Base-by-base conservation (phyloP, 371 early-diverging fungal genomes). In the Apophysomyces ossiformis region DNA sequence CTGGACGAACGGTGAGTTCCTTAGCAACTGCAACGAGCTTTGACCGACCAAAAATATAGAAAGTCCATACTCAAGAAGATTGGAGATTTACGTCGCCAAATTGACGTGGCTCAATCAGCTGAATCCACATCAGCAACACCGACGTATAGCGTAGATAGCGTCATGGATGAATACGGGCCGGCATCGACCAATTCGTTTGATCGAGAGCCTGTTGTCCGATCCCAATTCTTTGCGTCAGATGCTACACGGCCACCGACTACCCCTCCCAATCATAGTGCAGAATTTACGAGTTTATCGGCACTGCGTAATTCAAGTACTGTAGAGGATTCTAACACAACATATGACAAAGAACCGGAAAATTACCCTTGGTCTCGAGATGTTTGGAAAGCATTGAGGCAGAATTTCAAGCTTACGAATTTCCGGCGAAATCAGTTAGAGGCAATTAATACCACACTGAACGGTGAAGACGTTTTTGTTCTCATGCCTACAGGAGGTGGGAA, bases 401-500 rank as follows among this genome's bases (percentile, higher is more conserved):
- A 83, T 0, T 99, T 99, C 71, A 85, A 87, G 26, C 79, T 99
- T 45, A 71, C 87, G 21, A 80, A 85, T 1, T 99, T 99, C 69
- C 89, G 99, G 37, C 82, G 84, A 4, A 96, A 99, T 70, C 99
- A 99, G 75, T 78, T 94, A 7, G 94, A 94, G 56, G 96, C 98
- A 4, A 96, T 99, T 75, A 93, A 96, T 68, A 91, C 95, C 0
- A 91, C 95, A 1, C 76, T 99, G 7, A 68, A 82, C 1, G 95
- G 96, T 1, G 85, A 91, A 50, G 99, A 99, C 70, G 92, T 94
- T 0, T 99, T 99, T 90, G 96, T 99, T 41, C 77, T 99, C 44
- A 99, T 99, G 99, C 99, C 99, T 1, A 99, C 99, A 1, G 99
- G 99, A 41, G 99, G 99, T 0, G 99, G 99, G 7, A 99, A 99